Base-by-base conservation (phyloP, 1,284 basidiomycete species). In the Bjerkandera adusta region DNA sequence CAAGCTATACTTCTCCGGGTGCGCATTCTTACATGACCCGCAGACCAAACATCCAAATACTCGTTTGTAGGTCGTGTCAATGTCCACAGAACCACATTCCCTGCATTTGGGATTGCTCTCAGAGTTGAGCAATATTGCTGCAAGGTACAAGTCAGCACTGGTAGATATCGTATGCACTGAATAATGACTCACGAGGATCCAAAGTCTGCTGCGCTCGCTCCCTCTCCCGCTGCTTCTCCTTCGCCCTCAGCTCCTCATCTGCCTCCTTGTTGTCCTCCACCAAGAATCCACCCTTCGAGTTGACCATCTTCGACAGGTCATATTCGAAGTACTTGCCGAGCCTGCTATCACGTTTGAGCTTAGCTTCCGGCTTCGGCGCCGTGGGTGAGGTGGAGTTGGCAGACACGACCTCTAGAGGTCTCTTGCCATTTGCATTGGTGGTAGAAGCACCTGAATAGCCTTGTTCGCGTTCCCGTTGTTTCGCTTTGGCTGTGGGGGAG, bases 261-360 rank as follows among this genome's bases (percentile, higher is more conserved):
- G 80, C 72, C 59, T 92, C 85, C 57, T 85, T 84, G 7, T 83
- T 85, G 29, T 94, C 84, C 57, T 95, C 88, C 3, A 94, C 73
- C 52, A 97, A 67, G 67, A 97, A 97, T 0, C 94, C 95, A 44
- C 94, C 94, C 63, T 94, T 89, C 3, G 92, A 88, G 63, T 97
- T 96, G 57, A 90, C 85, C 87, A 96, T 92, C 71, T 96, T 97
- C 15, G 89, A 90, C n/a, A 97, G 67, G 65, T 97, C 93, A 79
- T 97, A 97, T 55, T 97, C 93, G 56, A 94, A 92, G 68, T 96
- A 96, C 45, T 85, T 92, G 22, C 89, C 89, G 1, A 91, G 69
- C 22, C 86, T 76, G 7, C 80, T 75, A 56, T 90, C 86, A 12
- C 85, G 77, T 59, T 79, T 78, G 45, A 90, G 68, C 25, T 83